Conservation (phyloP, 495 filamentous ascomycete species). For the Jackrogersella multiformis region DNA sequence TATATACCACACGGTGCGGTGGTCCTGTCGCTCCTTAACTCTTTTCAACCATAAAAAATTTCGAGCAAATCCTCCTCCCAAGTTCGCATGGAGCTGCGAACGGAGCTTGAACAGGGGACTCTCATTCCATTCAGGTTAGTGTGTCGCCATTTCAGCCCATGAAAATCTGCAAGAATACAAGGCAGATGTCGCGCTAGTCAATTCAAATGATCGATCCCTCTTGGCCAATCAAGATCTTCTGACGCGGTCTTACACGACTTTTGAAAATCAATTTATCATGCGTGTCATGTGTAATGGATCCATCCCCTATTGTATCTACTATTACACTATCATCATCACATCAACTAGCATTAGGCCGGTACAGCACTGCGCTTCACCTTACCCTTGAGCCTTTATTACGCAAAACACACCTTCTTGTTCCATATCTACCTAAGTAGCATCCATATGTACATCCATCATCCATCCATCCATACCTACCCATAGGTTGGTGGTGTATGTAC, state of each 20-base stretch:
- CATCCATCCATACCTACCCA: slow-evolving; percentile 19
- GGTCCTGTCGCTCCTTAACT: slow-evolving; percentile 19
- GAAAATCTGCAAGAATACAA: slow-evolving; percentile 43
- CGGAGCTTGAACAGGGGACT: slow-evolving; percentile 31
- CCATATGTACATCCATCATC: slow-evolving; percentile 23
- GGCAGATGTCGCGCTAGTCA: slow-evolving; percentile 45
- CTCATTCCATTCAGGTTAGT: slow-evolving; percentile 35
- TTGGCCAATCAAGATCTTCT: slow-evolving; percentile 45
- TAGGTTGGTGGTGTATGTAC: no score
- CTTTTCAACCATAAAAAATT: slow-evolving; percentile 31
- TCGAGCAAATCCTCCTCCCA: slow-evolving; percentile 30
- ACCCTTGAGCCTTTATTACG: slow-evolving; percentile 25
- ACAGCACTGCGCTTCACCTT: slow-evolving; percentile 28
- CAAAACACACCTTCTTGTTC: slow-evolving; percentile 46
- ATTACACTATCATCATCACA: slow-evolving; percentile 29
- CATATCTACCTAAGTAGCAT: no score
- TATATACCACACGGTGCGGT: slow-evolving; percentile 15
- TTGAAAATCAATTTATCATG: slow-evolving; percentile 47
- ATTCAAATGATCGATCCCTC: slow-evolving; percentile 33
- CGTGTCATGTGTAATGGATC: slow-evolving; percentile 48
- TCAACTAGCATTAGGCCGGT: slow-evolving; percentile 23
- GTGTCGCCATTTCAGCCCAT: slow-evolving; percentile 44
- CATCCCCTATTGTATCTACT: slow-evolving; percentile 38
- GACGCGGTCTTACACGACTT: slow-evolving; percentile 50
- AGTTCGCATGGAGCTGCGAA: slow-evolving; percentile 38